These are phyloP conservation scores for Neonectria sp. DNA, from an alignment of 2,329 filamentous ascomycete species.

Conservation along the genomic window DNA sequence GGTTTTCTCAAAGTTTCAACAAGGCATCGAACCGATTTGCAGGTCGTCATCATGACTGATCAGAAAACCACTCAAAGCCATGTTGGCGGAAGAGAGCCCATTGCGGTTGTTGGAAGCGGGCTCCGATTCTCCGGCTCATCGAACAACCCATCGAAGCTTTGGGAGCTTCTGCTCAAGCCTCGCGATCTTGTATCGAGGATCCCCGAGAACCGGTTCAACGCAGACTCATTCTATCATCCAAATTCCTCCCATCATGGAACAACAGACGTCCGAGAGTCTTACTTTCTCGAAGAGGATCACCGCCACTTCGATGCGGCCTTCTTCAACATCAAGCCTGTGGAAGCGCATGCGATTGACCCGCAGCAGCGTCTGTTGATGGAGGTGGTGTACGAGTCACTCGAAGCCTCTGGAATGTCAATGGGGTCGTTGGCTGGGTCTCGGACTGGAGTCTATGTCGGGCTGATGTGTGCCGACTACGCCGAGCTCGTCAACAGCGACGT, in stretches of 20 bases:
- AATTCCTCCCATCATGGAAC: constrained; percentile 49
- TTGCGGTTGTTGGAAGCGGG: constrained; percentile 58
- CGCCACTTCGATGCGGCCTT: constrained; percentile 55
- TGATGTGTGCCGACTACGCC: constrained; percentile 47
- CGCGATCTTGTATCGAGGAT: constrained; percentile 53
- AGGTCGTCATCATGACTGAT: too few species aligned
- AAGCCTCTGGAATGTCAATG: constrained; percentile 35
- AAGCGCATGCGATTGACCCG: constrained; percentile 58
- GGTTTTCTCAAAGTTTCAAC: too few species aligned
- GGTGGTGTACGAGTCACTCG: constrained; percentile 58
- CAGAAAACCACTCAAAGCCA: too few species aligned
- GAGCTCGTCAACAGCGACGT: background rate
- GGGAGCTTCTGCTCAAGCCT: constrained; percentile 51
- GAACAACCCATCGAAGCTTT: constrained; percentile 53
- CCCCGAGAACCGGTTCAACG: constrained; percentile 45
- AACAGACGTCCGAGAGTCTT: constrained; percentile 47
- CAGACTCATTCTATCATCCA: constrained; percentile 41
- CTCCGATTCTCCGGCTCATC: constrained; percentile 57
- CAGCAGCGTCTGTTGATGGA: constrained; percentile 59
- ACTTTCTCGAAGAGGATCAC: constrained; percentile 48
- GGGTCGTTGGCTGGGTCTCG: background rate
- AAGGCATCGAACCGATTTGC: too few species aligned
- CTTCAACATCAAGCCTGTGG: constrained; percentile 56
- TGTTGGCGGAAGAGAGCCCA: constrained; percentile 48
- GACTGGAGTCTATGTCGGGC: constrained; percentile 3